phyloP scores from a whole-genome alignment of 2,329 filamentous ascomycete species.

The Talaromyces albobiverticillius region DNA sequence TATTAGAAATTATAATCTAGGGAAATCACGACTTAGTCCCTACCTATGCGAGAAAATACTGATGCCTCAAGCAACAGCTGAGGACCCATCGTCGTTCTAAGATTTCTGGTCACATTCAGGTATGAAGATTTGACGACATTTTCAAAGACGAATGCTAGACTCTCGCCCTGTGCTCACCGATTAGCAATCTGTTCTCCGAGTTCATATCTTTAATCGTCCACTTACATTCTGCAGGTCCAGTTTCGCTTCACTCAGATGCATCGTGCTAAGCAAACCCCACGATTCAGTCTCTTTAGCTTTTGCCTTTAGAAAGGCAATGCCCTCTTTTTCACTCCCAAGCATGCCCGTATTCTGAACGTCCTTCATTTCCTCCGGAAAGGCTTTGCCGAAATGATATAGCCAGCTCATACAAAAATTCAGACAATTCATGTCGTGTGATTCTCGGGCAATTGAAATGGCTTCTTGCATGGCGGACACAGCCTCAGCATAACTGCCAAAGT shows the following conservation, averaged over 20 bases:
- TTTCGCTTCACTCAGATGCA: constrained; percentile 81
- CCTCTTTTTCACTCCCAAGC: constrained; percentile 76
- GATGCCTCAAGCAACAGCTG: constrained; percentile 71
- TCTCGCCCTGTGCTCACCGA: constrained; percentile 48
- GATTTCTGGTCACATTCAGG: constrained; percentile 72
- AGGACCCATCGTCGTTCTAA: constrained; percentile 69
- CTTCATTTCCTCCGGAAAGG: constrained; percentile 72
- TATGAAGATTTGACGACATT: constrained; percentile 79
- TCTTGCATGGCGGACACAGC: constrained; percentile 94
- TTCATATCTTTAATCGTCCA: constrained; percentile 23
- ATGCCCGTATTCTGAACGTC: constrained; percentile 69
- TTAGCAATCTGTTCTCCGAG: constrained; percentile 33
- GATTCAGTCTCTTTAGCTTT: constrained; percentile 84
- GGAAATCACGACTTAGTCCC: background rate
- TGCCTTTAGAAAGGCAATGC: constrained; percentile 74
- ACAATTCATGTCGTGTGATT: constrained; percentile 88
- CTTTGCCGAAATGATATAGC: constrained; percentile 90
- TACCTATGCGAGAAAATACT: constrained; percentile 72
- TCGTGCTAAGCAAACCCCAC: constrained; percentile 80
- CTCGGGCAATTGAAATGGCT: constrained; percentile 87
- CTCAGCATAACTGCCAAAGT: constrained; percentile 88
- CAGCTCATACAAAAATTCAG: constrained; percentile 94
- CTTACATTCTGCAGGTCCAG: constrained; percentile 71
- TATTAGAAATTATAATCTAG: constrained; percentile 22
- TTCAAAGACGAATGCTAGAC: constrained; percentile 64